Evolutionary conservation across 352 stramenopile species (phyloP).

Genomic region (Achlya hypogyna): DNA sequence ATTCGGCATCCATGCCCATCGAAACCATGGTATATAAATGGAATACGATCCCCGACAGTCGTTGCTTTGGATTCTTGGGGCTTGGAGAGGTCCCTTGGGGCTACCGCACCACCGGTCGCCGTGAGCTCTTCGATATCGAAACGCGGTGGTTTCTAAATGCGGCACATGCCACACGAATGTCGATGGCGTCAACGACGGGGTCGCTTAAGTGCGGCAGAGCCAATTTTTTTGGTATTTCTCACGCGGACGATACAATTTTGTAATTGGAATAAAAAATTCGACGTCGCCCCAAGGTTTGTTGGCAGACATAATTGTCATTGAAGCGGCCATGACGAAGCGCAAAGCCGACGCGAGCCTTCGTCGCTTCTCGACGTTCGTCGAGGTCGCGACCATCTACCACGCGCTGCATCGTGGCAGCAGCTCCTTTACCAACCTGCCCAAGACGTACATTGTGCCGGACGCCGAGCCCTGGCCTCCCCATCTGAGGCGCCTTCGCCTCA

Average conservation of each 20-base stretch:
- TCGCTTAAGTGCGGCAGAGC: background rate
- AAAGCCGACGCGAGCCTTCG: background rate
- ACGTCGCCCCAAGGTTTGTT: background rate
- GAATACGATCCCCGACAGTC: too few species aligned
- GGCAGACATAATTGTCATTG: background rate
- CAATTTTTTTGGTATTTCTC: background rate
- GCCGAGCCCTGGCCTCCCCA: background rate
- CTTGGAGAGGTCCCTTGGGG: too few species aligned
- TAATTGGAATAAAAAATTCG: background rate
- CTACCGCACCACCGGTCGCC: too few species aligned
- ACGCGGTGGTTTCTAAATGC: background rate
- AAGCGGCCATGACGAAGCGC: background rate
- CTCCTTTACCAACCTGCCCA: constrained; percentile 14
- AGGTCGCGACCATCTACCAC: constrained; percentile 15
- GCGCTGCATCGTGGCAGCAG: background rate
- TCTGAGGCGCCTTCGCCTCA: background rate
- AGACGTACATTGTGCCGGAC: constrained; percentile 8
- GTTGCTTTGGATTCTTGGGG: too few species aligned
- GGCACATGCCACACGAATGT: background rate
- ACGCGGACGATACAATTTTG: background rate
- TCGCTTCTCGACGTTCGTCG: constrained; percentile 2
- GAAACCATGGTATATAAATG: too few species aligned
- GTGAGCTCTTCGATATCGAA: background rate
- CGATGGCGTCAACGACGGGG: background rate
- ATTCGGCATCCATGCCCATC: too few species aligned